These are phyloP conservation scores for Scenedesmus sp. DNA, from an alignment of 163 green algal species.

Conservation along the genomic window DNA sequence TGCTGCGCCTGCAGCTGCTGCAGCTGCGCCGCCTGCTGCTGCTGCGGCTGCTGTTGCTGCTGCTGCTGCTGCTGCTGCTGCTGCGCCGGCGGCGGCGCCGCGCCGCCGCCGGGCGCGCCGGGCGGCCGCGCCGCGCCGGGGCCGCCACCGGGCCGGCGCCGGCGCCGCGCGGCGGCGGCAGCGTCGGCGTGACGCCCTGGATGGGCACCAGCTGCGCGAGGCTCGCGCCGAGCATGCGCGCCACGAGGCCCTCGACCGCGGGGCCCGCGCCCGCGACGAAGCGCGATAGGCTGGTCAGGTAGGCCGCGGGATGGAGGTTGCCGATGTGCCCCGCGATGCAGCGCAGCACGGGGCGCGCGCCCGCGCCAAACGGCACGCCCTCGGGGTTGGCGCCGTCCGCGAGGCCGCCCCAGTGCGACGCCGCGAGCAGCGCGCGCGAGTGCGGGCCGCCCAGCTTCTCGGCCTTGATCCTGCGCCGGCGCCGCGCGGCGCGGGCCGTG, in stretches of 20 bases:
- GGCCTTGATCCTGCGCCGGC: no score
- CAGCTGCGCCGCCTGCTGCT: background rate
- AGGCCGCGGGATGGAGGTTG: constrained; percentile 39
- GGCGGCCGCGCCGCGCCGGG: no score
- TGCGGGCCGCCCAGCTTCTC: constrained; percentile 8
- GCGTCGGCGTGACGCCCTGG: background rate
- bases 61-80: constrained; percentile 6
- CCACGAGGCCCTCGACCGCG: constrained; percentile 17
- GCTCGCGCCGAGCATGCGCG: background rate
- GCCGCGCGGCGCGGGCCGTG: no score
- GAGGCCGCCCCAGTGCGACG: constrained; percentile 28
- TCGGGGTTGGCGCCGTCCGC: constrained; percentile 34
- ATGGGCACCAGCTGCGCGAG: constrained; percentile 27
- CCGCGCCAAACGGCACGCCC: constrained; percentile 18
- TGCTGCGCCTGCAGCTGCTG: background rate
- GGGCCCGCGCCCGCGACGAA: constrained; percentile 29
- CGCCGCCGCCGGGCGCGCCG: background rate
- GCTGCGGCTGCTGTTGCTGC: constrained; percentile 24
- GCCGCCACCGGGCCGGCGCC: no score
- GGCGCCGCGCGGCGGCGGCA: background rate
- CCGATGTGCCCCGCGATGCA: constrained; percentile 35
- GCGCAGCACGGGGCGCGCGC: constrained; percentile 21
- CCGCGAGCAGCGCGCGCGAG: no score
- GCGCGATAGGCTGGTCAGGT: constrained; percentile 11
- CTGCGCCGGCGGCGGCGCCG: background rate